Percentiles rank a stretch among this genome's conserved stretches.
Conservation (phyloP, 2,329 filamentous ascomycete genomes). For the Hypoxylon sp. region DNA sequence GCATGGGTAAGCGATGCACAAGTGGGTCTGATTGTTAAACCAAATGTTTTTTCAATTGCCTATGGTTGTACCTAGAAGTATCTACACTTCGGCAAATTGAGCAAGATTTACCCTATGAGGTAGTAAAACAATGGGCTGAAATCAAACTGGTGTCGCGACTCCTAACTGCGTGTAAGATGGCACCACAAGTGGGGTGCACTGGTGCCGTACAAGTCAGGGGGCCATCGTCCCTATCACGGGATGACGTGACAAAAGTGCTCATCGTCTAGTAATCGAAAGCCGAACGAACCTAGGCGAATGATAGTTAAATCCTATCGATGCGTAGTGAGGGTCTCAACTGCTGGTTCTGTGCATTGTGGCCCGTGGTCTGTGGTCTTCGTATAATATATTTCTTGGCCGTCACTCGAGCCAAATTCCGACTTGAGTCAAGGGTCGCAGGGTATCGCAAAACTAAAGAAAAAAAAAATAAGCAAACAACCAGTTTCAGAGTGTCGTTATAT, state of each 20-base stretch:
- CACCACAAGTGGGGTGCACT: neutral
- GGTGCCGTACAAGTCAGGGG: neutral
- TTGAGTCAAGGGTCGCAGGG: neutral
- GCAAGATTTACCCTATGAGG: slow-evolving; percentile 2
- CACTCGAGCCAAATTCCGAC: slow-evolving; percentile 1
- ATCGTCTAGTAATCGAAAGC: neutral
- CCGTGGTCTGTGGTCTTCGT: neutral
- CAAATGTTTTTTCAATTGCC: neutral
- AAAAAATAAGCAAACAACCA: slow-evolving; percentile 8
- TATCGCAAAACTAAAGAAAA: slow-evolving; percentile 11
- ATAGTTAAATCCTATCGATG: slow-evolving; percentile 5
- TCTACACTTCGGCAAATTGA: slow-evolving; percentile 2
- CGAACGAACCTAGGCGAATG: slow-evolving; percentile 8
- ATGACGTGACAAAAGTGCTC: slow-evolving; percentile 7
- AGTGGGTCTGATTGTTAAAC: neutral
- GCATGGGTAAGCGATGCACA: neutral
- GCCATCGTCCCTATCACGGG: neutral
- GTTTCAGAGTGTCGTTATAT: slow-evolving; percentile 15
- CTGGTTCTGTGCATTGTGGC: neutral
- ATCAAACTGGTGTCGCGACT: neutral
- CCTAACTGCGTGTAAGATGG: slow-evolving; percentile 1
- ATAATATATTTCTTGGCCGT: neutral
- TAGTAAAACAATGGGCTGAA: slow-evolving; percentile 3
- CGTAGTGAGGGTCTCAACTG: neutral
- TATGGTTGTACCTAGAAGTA: neutral